These are phyloP conservation scores for Neurospora sp. DNA, from an alignment of 495 filamentous ascomycete genomes.

Conservation along the genomic window DNA sequence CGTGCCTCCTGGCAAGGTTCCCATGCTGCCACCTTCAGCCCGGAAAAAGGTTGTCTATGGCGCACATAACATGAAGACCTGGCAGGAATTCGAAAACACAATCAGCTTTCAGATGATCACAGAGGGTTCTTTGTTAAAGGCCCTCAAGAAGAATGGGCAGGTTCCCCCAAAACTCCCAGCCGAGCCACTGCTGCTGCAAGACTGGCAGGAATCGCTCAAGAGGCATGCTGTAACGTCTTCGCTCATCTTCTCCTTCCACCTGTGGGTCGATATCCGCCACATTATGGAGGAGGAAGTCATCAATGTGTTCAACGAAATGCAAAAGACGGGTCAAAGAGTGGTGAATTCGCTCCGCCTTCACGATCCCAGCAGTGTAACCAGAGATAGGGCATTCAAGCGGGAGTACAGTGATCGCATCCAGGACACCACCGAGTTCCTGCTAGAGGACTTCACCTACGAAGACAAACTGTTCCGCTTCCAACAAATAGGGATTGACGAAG, in stretches of 20 bases:
- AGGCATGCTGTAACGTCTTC: conserved; percentile 1
- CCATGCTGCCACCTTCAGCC: conserved; percentile 7
- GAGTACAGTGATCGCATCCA: conserved; percentile 4
- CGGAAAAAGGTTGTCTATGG: conserved; percentile 12
- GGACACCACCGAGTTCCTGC: conserved; percentile 12
- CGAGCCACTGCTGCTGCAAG: conserved; percentile 14
- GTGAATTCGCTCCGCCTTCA: neutral
- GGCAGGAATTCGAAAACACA: conserved; percentile 4
- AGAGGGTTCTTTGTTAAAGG: conserved; percentile 13
- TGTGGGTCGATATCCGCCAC: conserved; percentile 21
- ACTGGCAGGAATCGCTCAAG: conserved; percentile 9
- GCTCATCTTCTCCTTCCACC: conserved; percentile 16
- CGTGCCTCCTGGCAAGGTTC: conserved; percentile 13
- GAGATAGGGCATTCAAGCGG: conserved; percentile 7
- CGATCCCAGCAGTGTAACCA: neutral
- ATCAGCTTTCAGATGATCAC: conserved; percentile 10
- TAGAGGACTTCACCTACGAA: conserved; percentile 12
- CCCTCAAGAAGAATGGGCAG: conserved; percentile 8
- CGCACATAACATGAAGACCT: conserved; percentile 2
- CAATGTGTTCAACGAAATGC: conserved; percentile 13
- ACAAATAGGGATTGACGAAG: neutral
- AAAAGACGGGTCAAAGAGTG: conserved; percentile 6
- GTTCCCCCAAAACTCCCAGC: conserved; percentile 4
- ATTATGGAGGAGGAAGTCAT: conserved; percentile 16
- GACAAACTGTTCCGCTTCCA: conserved; percentile 6